phyloP scores from a whole-genome alignment of 306 rosid genomes.

The Trichosanthes cucumerina region DNA sequence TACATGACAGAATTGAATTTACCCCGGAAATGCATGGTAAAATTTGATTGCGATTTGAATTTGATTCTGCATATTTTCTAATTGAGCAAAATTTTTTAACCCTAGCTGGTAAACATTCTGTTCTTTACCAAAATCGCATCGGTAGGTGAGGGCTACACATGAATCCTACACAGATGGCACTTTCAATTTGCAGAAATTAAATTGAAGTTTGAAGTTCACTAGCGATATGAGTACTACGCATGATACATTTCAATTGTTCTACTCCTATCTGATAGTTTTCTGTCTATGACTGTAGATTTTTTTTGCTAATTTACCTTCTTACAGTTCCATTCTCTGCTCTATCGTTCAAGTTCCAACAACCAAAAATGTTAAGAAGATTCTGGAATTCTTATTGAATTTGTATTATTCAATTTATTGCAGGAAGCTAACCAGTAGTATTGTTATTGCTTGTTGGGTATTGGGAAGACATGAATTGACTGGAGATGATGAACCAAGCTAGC shows the following conservation, averaged over 20 bases:
- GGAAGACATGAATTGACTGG: neutral
- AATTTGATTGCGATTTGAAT: neutral
- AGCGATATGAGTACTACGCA: neutral
- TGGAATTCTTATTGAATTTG: neutral
- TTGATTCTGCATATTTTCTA: neutral
- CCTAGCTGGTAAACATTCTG: neutral
- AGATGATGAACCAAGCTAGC: neutral
- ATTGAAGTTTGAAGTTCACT: neutral
- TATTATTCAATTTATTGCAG: neutral
- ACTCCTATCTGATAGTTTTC: neutral
- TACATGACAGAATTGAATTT: neutral
- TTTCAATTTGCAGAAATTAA: neutral
- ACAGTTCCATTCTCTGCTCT: neutral
- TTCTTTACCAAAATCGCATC: neutral
- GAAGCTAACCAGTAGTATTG: neutral
- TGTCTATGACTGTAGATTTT: neutral
- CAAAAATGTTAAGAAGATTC: neutral
- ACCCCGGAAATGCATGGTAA: neutral
- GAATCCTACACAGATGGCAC: neutral
- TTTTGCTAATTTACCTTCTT: neutral
- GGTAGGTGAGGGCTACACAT: neutral
- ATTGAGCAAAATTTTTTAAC: neutral
- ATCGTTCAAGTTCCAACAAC: neutral
- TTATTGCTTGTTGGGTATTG: neutral
- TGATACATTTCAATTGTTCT: neutral